Evolutionary conservation across 2,329 filamentous ascomycete genomes (phyloP), one percentile per base, ranked within the genome.

Genomic region (Colletotrichum graminicola): DNA sequence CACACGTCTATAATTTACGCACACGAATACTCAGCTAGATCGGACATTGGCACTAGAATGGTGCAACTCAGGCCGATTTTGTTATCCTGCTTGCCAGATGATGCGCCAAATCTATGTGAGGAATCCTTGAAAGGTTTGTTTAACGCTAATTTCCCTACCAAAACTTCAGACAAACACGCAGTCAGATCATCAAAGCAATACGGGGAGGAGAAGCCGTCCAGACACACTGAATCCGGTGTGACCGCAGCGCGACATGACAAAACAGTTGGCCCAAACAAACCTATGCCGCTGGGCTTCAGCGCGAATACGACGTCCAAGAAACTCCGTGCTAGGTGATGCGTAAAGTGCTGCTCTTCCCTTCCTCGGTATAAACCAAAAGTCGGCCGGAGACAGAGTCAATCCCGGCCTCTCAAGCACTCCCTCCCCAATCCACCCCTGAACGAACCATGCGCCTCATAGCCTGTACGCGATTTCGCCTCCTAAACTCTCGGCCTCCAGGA

Each of bases 371-470:
- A 49, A 34, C 52, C 54, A 49, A 26, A 29, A 29, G 4, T 10
- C 52, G 14, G 54, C 52, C 4, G 62, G 52, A 14, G 36, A 45
- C 7, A 0, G 4, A n/a, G 39, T 41, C n/a, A 26, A 12, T 11
- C 26, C 21, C 1, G 14, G 4, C 2, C n/a, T 18, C 5, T 16
- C 8, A 8, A 57, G 32, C 32, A 57, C 36, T 21, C 41, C 41
- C 5, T 43, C 62, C n/a, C 57, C 39, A 52, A 57, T 65, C 41
- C 52, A 65, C 34, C 52, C 52, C 41, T 65, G 52, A n/a, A 49
- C 41, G 32, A 65, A 57, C n/a, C 41, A 56, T 11, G 23, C 39
- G 3, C 43, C 43, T 29, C 52, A 5, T 18, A 59, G 49, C 18
- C 43, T 57, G 14, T 57, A 49, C 29, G n/a, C 36, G 43, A 26